Conservation (phyloP, 805 yeast species). For the Blastobotrys muscicola region DNA sequence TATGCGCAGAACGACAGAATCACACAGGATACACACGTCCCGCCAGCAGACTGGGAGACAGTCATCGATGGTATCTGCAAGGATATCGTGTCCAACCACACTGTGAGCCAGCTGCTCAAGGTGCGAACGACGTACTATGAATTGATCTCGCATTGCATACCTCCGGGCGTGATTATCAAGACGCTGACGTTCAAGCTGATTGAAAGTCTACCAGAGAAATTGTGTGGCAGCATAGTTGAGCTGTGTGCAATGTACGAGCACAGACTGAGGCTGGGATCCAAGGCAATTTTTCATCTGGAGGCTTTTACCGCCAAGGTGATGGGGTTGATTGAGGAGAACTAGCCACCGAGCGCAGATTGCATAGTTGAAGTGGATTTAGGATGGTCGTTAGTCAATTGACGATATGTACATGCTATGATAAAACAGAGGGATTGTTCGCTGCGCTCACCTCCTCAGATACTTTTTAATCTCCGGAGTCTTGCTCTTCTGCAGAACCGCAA, state of each 20-base stretch:
- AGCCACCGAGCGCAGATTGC: too few relatives aligned
- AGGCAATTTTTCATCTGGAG: constrained; percentile 88
- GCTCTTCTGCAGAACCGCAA: constrained; percentile 43
- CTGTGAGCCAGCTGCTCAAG: constrained; percentile 41
- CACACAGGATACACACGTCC: constrained; percentile 37
- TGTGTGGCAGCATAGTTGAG: constrained; percentile 33
- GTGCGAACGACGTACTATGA: constrained; percentile 69
- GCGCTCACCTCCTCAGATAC: constrained; percentile 51
- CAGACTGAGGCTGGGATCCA: constrained; percentile 73
- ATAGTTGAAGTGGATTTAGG: background rate
- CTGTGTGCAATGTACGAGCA: constrained; percentile 68
- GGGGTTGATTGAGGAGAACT: constrained; percentile 51
- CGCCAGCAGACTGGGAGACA: constrained; percentile 84
- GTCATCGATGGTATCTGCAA: constrained; percentile 60
- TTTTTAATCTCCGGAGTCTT: constrained; percentile 44
- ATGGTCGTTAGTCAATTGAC: background rate
- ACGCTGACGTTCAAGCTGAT: constrained; percentile 35
- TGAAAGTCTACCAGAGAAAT: constrained; percentile 18
- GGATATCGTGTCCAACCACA: constrained; percentile 49
- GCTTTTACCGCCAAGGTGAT: constrained; percentile 86
- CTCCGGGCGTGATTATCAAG: constrained; percentile 72
- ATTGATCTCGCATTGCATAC: constrained; percentile 85
- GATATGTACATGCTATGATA: background rate
- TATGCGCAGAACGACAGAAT: constrained; percentile 26
- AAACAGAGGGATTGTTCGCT: background rate